phyloP scores from a whole-genome alignment of 106 monocot genomes.

The Chionographis japonica region DNA sequence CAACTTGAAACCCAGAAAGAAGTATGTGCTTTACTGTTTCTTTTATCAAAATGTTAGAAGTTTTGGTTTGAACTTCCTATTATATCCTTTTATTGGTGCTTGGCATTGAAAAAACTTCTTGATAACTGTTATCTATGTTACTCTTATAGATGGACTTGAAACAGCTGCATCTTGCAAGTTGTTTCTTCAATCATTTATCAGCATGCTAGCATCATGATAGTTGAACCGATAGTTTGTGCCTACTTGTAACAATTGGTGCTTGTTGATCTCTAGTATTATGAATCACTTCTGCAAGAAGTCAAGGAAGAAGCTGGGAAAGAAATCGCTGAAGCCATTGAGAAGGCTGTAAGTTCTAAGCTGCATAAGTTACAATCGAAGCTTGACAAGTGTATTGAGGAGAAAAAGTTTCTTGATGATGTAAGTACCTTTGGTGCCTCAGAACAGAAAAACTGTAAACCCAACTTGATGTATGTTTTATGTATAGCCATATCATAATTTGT shows the following conservation, averaged over 20 bases:
- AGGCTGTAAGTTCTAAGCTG: conserved; percentile 44
- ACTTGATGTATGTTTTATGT: not conserved
- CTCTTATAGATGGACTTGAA: not conserved
- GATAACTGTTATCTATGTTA: no score
- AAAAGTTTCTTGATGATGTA: conserved; percentile 78
- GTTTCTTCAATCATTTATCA: not conserved
- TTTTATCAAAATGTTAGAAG: no score
- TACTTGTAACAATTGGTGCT: not conserved
- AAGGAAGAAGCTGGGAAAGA: conserved; percentile 71
- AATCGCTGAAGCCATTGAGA: conserved; percentile 59
- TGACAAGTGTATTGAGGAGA: conserved; percentile 56
- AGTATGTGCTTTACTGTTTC: conserved; percentile 29
- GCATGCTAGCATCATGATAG: not conserved
- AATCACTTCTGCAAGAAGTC: conserved; percentile 57
- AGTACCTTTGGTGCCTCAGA: conserved; percentile 7
- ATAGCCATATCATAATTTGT: not conserved
- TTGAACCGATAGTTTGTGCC: not conserved
- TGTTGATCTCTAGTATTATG: conserved; percentile 58
- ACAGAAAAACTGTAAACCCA: no score
- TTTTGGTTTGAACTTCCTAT: no score
- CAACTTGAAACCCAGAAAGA: conserved; percentile 90
- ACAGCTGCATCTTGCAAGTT: not conserved
- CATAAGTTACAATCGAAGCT: conserved; percentile 72
- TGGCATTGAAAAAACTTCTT: no score
- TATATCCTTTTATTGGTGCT: no score